Base-by-base conservation (phyloP, 805 yeast species). In the Tetrapisispora taiwanensis region DNA sequence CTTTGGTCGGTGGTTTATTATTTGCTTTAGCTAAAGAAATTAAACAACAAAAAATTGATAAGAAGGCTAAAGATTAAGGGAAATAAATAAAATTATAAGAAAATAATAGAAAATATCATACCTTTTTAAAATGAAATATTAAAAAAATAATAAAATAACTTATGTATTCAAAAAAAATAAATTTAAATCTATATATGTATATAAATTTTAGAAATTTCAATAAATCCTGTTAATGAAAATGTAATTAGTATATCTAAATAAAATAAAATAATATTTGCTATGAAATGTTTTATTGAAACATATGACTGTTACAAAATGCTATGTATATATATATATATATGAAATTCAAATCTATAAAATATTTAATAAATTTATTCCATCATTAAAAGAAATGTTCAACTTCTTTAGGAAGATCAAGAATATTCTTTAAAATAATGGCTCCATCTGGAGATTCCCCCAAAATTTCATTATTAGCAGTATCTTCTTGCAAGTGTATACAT, bases 1-100 rank as follows among this genome's bases (percentile, higher is more conserved):
- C 97, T 44, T 88, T 89, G 67, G 69, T 78, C 50, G 92, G 96
- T 48, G 97, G 97, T 63, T 70, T 89, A 54, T 94, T 87, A 41
- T 89, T 88, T 67, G 87, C 95, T 46, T 81, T 83, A 52, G 95
- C 96, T 51, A 89, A 37, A 9, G 40, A 28, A 10, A 37, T 37
- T 14, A 37, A 87, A 72, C 84, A 87, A 72, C 81, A 81, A 72
- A 95, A 87, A 70, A 15, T 34, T 13, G 22, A 37, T 9, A 26
- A 28, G n/a, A 37, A 37, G 30, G 15, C 31, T 14, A 28, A 37
- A 7, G 40, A 37, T 10, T 37, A 28, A 27, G 5, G 8, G 5
- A 22, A 22, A 22, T 22, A 8, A 22, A 22, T 22, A 22, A 22
- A 30, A n/a, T n/a, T n/a, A n/a, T n/a, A n/a, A n/a, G n/a, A n/a